Evolutionary conservation across 768 basidiomycete species (phyloP), one percentile per base, ranked within the genome.

Genomic region (Russula lepida): DNA sequence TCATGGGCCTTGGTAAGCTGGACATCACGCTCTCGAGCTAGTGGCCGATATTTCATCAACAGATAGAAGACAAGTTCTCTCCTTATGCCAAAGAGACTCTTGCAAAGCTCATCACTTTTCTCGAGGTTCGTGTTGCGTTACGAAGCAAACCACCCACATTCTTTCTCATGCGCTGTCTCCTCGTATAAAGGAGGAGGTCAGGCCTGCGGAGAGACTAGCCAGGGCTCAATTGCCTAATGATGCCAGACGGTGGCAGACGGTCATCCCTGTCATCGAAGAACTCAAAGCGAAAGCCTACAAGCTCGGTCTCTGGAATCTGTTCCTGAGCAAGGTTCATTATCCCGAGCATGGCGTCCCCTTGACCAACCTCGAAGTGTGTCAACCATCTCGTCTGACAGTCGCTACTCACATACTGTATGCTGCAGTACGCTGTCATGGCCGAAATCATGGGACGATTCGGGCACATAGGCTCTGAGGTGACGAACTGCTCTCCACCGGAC

Each of bases 401-500:
- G 28, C 46, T 15, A 35, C 17, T 52, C 47, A 51, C 17, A 23
- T 47, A n/a, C n/a, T n/a, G n/a, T n/a, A 12, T 37, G 15, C 49
- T 64, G 48, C 37, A 95, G 92, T 98, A 99, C 71, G 92, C 90
- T 41, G 88, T 98, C 30, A 97, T 98, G 86, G 94, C 94, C n/a
- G 95, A 97, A 73, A 74, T 97, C 47, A 81, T 98, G 66, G 95
- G 95, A 4, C 84, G 92, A 58, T 86, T 81, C 23, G 86, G 88
- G 9, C 86, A 86, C 65, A 74, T 94, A 53, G 92, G 88, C 3
- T 85, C 95, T 23, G 87, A 98, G 75, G 84, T 81, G 13, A 85
- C 89, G 58, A 99, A 99, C 70, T 98, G 94, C 74, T 85, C 94
- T 27, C 94, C 95, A 15, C 95, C 95, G 32, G 95, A 98, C 73